A percentile compares a stretch with the other conserved stretches of the same genome.
These are phyloP conservation scores for Mucor mucedo DNA, from an alignment of 371 early-diverging fungal genomes.

Conservation along the genomic window DNA sequence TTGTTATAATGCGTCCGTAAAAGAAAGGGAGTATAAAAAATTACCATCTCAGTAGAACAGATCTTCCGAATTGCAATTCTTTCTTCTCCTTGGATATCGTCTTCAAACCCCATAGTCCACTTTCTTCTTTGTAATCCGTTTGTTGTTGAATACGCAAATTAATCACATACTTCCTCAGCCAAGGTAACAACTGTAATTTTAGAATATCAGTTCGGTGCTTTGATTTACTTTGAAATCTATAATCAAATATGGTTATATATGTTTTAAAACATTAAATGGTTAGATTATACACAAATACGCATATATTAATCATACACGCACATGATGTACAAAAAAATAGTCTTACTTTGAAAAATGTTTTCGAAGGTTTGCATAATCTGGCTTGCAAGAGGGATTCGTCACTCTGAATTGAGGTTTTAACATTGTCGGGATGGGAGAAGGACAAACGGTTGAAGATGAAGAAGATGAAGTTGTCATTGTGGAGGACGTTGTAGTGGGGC, in stretches of 20 bases:
- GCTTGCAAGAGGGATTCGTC: background rate
- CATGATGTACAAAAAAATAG: background rate
- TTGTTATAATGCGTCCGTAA: background rate
- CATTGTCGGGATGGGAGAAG: background rate
- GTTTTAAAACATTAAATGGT: constrained; percentile 3
- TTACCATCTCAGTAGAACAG: constrained; percentile 32
- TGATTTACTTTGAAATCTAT: constrained; percentile 35
- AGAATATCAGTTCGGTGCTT: constrained; percentile 28
- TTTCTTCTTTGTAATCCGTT: background rate
- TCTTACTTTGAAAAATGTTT: constrained; percentile 14
- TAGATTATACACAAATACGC: constrained; percentile 16
- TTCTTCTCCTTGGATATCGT: constrained; percentile 14
- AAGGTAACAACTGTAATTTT: constrained; percentile 25
- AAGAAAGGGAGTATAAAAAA: background rate
- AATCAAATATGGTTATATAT: constrained; percentile 10
- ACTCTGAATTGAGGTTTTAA: constrained; percentile 1
- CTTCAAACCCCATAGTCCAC: constrained; percentile 5
- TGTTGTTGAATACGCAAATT: background rate
- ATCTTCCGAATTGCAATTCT: constrained; percentile 22
- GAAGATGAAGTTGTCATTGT: constrained; percentile 2
- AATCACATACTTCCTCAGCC: constrained; percentile 19
- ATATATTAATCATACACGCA: constrained; percentile 6
- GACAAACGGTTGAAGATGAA: constrained; percentile 6
- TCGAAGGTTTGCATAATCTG: constrained; percentile 8
- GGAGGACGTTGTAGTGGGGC: background rate